A percentile compares a stretch with the other conserved stretches of the same genome.
phyloP scores from a whole-genome alignment of 352 stramenopile genomes.

The Globisporangium nagaii region DNA sequence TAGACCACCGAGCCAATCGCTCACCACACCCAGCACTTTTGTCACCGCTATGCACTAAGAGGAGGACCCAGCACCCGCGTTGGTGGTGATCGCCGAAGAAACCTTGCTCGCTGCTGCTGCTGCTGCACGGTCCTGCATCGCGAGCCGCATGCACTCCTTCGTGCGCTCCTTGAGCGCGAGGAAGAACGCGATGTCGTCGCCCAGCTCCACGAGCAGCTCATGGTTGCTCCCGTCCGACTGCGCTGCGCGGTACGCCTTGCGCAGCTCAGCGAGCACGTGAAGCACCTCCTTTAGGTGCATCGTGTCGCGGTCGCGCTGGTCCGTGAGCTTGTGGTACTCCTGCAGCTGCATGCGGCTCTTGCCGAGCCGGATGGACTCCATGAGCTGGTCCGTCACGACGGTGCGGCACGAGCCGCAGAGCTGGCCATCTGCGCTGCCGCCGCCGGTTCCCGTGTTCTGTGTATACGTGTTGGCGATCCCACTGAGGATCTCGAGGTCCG shows the following conservation, averaged over 20 bases:
- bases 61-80: too few species aligned
- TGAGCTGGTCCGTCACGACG: slow-evolving; percentile 66
- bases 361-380: slow-evolving; percentile 69
- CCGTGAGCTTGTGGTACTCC: slow-evolving; percentile 39
- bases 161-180: slow-evolving; percentile 55
- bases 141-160: slow-evolving; percentile 62
- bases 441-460: slow-evolving; percentile 23
- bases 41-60: too few species aligned
- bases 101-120: background rate
- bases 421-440: slow-evolving; percentile 43
- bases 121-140: slow-evolving; percentile 33
- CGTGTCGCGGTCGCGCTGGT: slow-evolving; percentile 65
- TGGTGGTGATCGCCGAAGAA: too few species aligned
- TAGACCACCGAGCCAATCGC: too few species aligned
- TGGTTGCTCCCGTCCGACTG: slow-evolving; percentile 44
- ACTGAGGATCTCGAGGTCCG: slow-evolving; percentile 76
- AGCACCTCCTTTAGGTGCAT: slow-evolving; percentile 59
- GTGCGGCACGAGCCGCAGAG: slow-evolving; percentile 58
- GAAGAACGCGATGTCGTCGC: slow-evolving; percentile 76
- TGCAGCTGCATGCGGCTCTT: slow-evolving; percentile 65
- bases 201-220: slow-evolving; percentile 50
- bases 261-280: slow-evolving; percentile 37
- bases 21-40: too few species aligned
- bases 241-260: slow-evolving; percentile 43
- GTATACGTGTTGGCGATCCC: slow-evolving; percentile 83